Conservation (phyloP, 352 stramenopile genomes). For the Globisporangium recalcitrans region DNA sequence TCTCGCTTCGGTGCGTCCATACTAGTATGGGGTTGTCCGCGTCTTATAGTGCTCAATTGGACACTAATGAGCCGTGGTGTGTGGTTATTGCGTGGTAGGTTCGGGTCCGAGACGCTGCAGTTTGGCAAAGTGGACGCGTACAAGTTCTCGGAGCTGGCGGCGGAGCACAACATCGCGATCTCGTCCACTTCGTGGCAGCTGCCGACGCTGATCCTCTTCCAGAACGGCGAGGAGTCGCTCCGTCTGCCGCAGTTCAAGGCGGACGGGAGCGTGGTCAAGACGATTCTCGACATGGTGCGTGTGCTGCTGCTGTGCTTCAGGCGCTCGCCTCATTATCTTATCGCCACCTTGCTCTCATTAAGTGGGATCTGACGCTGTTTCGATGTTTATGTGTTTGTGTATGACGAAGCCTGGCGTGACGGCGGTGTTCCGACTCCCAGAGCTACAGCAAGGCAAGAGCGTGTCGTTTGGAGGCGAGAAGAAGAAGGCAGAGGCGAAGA, state of each 20-base stretch:
- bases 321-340: no score
- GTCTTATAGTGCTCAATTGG: not conserved
- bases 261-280: constrained; percentile 51
- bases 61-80: not conserved
- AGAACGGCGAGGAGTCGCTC: constrained; percentile 47
- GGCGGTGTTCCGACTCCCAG: constrained; percentile 47
- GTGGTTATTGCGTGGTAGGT: constrained; percentile 19
- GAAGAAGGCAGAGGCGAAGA: not conserved
- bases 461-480: constrained; percentile 18
- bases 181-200: constrained; percentile 63
- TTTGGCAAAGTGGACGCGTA: constrained; percentile 69
- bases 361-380: no score
- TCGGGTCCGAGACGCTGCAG: constrained; percentile 39
- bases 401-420: constrained; percentile 33
- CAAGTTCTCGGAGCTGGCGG: constrained; percentile 56
- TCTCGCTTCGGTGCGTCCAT: constrained; percentile 46
- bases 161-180: constrained; percentile 53
- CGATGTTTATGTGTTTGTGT: not conserved
- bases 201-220: constrained; percentile 71
- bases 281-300: constrained; percentile 51
- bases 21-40: not conserved
- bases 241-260: constrained; percentile 52
- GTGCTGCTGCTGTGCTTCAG: not conserved
- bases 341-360: no score
- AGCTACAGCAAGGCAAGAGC: constrained; percentile 48